Evolutionary conservation across 306 rosid species (phyloP), one percentile per base, ranked within the genome.

Genomic region (Oxytropis ochrocephala): DNA sequence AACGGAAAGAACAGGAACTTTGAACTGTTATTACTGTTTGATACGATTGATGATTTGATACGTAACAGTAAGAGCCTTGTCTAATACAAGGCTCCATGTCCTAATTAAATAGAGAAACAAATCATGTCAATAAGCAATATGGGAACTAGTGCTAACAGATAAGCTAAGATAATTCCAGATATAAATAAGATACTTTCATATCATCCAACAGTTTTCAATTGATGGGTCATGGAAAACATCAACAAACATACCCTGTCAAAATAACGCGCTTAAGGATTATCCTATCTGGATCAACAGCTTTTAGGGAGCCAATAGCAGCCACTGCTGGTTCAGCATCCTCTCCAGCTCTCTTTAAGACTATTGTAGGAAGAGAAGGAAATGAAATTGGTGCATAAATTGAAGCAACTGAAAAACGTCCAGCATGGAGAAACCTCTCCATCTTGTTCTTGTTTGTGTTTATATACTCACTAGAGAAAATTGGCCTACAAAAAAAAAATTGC

Each of bases 361-460:
- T 80, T 33, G 89, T 48, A 56, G 99, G 97, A 87, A 89, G 91
- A 18, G 90, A 85, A 53, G 95, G 95, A 75, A 94, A 91, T 12
- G 97, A 87, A 73, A 94, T 80, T 38, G 99, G 97, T 52, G 96
- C 99, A 77, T 82, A 94, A 55, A 91, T 75, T 46, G 99, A 91
- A 12, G 97, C 99, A 19, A 91, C 79, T 36, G 91, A 85, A 77
- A 90, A 94, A 17, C 88, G 85, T 49, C 99, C 99, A 21, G 86
- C 78, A 87, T 88, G 99, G 73, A 94, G 99, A 86, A 94, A 94
- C 79, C 97, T 89, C 85, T 94, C 99, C 99, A 94, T 85, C 81
- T 94, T 94, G 88, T 84, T 86, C 91, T 94, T 94, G 84, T 94
- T 85, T 1, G 96, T 85, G 72, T 83, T 88, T 47, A 89, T 85